phyloP scores from a whole-genome alignment of 495 filamentous ascomycete genomes.

The Venustampulla echinocandica region DNA sequence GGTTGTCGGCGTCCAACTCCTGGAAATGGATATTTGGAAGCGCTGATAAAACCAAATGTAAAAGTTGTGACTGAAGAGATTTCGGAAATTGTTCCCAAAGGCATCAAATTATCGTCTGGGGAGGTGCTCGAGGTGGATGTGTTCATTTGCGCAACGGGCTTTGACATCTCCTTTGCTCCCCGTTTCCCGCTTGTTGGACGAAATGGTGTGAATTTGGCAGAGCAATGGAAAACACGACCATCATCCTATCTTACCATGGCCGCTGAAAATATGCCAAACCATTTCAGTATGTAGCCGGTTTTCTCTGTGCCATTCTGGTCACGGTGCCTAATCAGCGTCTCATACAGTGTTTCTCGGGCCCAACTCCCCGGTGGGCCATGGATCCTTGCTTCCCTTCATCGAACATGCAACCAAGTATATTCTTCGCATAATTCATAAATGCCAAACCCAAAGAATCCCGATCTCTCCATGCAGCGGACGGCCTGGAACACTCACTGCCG shows the following conservation, averaged over 20 bases:
- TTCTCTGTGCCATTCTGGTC: no score
- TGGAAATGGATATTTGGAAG: conserved; percentile 60
- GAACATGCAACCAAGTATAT: no score
- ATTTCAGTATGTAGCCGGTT: conserved; percentile 39
- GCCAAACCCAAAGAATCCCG: no score
- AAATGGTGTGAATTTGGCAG: conserved; percentile 41
- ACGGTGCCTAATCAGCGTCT: no score
- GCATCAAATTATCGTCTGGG: conserved; percentile 47
- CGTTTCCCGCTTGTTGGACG: conserved; percentile 47
- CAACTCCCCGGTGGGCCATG: no score
- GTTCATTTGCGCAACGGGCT: conserved; percentile 60
- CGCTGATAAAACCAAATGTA: conserved; percentile 53
- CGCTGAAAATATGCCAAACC: conserved; percentile 55
- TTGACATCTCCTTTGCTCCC: conserved; percentile 48
- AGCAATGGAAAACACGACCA: conserved; percentile 44
- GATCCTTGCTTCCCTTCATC: no score
- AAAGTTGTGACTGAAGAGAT: conserved; percentile 49
- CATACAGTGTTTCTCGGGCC: no score
- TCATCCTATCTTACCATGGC: conserved; percentile 55
- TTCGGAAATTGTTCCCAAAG: conserved; percentile 45
- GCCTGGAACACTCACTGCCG: no score
- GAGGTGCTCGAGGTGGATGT: conserved; percentile 44
- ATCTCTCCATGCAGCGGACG: no score
- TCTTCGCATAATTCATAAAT: no score
- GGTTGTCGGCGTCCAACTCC: conserved; percentile 65